Evolutionary conservation across 495 filamentous ascomycete species (phyloP), one percentile per base, ranked within the genome.

Genomic region (Annulohypoxylon stygium): DNA sequence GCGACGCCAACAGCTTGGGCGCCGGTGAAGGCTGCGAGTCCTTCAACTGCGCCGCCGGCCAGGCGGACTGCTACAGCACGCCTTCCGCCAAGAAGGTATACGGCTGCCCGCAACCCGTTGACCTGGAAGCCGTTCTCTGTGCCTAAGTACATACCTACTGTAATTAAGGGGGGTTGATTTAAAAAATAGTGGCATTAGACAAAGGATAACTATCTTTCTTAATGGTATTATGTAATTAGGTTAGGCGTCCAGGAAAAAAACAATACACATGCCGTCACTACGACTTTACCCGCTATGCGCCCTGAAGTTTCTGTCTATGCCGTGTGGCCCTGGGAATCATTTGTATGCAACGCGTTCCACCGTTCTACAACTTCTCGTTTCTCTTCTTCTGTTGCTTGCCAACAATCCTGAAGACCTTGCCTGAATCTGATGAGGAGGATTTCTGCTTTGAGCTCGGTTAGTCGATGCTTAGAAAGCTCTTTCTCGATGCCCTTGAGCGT

Each of bases 401-500:
- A 48, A 55, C 67, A 79, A 11, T 73, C 73, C 18, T 61, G 43
- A 0, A 79, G 58, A 14, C 73, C 75, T 68, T 80, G 78, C 36
- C 69, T 71, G n/a, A 80, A 36, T 43, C 78, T 45, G 18, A 76
- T 72, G 23, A 67, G 30, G 3, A 80, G 20, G 3, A 80, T 45
- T 36, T 74, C 72, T 3, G 78, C 76, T 51, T 74, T 78, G 26
- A 78, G 55, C 37, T 61, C 65, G 20, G 68, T 72, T 25, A 65
- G 47, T 41, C 69, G 34, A 26, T 77, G 84, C 58, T 88, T 89
- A 51, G 88, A 85, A 11, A 91, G 75, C 58, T 90, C 86, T 73
- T 88, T 88, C 76, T 90, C 88, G 3, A 91, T 75, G 0, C 90
- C 90, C 61, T 88, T 87, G 61, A 90, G 80, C 0, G 88, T 85